Conservation (phyloP, 768 basidiomycete species). For the Suillus plorans region DNA sequence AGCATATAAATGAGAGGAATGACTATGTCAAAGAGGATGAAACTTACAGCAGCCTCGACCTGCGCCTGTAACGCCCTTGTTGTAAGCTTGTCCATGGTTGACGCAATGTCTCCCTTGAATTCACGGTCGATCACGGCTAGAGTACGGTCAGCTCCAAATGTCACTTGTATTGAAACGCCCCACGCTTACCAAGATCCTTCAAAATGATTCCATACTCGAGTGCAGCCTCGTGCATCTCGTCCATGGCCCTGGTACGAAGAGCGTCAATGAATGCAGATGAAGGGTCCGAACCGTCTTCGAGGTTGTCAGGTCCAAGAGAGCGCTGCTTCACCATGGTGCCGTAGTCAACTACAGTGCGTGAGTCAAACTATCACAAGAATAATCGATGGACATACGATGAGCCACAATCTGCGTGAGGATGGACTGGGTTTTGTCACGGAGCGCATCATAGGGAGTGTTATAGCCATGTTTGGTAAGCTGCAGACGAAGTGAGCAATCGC, state of each 20-base stretch:
- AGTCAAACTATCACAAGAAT: not conserved
- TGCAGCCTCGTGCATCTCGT: conserved; percentile 80
- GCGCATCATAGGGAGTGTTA: conserved; percentile 76
- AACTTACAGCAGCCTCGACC: conserved; percentile 76
- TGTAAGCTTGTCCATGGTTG: conserved; percentile 83
- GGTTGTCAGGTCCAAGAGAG: conserved; percentile 70
- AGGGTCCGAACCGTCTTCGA: conserved; percentile 68
- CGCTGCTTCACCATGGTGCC: conserved; percentile 76
- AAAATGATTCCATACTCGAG: conserved; percentile 81
- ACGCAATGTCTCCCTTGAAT: conserved; percentile 86
- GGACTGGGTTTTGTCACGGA: conserved; percentile 81
- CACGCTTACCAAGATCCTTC: conserved; percentile 66
- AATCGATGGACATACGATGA: conserved; percentile 57
- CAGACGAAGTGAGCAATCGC: conserved; percentile 40
- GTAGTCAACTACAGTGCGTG: conserved; percentile 43
- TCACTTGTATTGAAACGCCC: not conserved
- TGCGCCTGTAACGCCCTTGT: conserved; percentile 84
- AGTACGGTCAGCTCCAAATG: conserved; percentile 11
- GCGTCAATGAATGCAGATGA: conserved; percentile 83
- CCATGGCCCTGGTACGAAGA: conserved; percentile 79
- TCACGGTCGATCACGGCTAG: conserved; percentile 82
- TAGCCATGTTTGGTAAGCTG: conserved; percentile 84
- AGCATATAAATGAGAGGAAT: not conserved
- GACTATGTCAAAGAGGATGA: not conserved
- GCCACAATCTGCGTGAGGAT: conserved; percentile 88